Percentiles rank a stretch among this genome's conserved stretches.
Conservation (phyloP, 192 early-diverging fungal species). For the Mortierella antarctica region DNA sequence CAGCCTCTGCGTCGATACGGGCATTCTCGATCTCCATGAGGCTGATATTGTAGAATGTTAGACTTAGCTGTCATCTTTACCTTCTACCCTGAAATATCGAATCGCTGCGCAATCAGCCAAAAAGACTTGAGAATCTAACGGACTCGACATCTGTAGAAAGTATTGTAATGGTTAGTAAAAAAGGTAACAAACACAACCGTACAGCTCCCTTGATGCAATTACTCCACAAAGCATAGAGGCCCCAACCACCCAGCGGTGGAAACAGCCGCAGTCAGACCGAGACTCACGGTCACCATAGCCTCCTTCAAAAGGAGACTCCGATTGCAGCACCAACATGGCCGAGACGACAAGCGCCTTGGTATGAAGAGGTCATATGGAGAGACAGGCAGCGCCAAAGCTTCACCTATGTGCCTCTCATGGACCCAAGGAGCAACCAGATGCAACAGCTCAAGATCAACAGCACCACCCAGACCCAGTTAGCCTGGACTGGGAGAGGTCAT, state of each 20-base stretch:
- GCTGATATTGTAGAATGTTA: no score
- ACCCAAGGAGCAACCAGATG: conserved; percentile 23
- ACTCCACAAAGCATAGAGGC: conserved; percentile 9
- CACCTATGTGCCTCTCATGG: conserved; percentile 16
- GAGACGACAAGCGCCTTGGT: conserved; percentile 1
- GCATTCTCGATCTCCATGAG: no score
- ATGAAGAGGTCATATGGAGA: conserved; percentile 27
- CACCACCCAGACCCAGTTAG: conserved; percentile 5
- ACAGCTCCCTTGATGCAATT: conserved; percentile 33
- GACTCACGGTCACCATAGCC: conserved; percentile 22
- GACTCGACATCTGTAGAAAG: background rate
- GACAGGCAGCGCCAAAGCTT: conserved; percentile 16
- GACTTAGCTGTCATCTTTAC: no score
- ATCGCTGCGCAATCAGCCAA: background rate
- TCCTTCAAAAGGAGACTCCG: conserved; percentile 1
- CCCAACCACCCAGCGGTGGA: conserved; percentile 29
- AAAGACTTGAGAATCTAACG: background rate
- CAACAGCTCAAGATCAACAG: conserved; percentile 14
- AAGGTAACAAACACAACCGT: conserved; percentile 12
- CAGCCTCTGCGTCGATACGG: no score
- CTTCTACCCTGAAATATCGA: no score
- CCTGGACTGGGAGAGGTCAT: conserved; percentile 13
- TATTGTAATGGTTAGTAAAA: conserved; percentile 14
- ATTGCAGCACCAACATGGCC: conserved; percentile 17
- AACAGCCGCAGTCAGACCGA: conserved; percentile 23